Evolutionary conservation across 2,329 filamentous ascomycete species (phyloP).

Genomic region (Cladophialophora carrionii): DNA sequence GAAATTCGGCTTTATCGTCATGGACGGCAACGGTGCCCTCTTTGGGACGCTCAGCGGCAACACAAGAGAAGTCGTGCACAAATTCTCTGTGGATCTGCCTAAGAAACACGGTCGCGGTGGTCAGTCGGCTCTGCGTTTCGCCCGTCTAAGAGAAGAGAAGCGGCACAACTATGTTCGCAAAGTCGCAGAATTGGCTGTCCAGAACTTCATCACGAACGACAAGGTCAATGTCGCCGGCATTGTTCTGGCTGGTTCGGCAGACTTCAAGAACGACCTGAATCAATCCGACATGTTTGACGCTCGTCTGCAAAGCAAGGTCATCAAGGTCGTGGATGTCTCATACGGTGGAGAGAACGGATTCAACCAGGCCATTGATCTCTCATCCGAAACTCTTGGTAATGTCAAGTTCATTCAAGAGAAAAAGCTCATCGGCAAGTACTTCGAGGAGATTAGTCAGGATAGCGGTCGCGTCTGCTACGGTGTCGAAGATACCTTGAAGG

Average conservation of each 20-base stretch:
- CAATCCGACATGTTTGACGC: conserved; percentile 96
- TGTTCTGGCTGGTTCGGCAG: conserved; percentile 93
- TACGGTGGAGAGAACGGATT: conserved; percentile 99
- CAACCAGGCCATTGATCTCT: conserved; percentile 97
- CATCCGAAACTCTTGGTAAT: conserved; percentile 92
- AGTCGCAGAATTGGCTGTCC: conserved; percentile 94
- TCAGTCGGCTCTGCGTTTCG: conserved; percentile 98
- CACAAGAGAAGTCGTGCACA: conserved; percentile 94
- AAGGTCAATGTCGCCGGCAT: conserved; percentile 97
- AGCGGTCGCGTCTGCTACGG: conserved; percentile 97
- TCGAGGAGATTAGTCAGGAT: conserved; percentile 98
- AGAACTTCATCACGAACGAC: conserved; percentile 98
- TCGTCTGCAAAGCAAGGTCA: conserved; percentile 90
- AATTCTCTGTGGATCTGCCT: conserved; percentile 96
- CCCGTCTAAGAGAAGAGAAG: conserved; percentile 98
- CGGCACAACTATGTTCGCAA: conserved; percentile 99
- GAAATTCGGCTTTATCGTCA: conserved; percentile 99
- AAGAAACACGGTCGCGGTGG: conserved; percentile 99
- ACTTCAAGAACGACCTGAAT: conserved; percentile 99
- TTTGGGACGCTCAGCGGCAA: conserved; percentile 98
- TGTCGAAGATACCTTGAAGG: conserved; percentile 96
- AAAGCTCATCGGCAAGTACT: conserved; percentile 98
- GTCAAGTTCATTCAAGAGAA: conserved; percentile 99
- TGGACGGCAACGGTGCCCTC: conserved; percentile 98
- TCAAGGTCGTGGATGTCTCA: conserved; percentile 98